Evolutionary conservation across 345 rosid species (phyloP).

Genomic region (Citrus inodora): DNA sequence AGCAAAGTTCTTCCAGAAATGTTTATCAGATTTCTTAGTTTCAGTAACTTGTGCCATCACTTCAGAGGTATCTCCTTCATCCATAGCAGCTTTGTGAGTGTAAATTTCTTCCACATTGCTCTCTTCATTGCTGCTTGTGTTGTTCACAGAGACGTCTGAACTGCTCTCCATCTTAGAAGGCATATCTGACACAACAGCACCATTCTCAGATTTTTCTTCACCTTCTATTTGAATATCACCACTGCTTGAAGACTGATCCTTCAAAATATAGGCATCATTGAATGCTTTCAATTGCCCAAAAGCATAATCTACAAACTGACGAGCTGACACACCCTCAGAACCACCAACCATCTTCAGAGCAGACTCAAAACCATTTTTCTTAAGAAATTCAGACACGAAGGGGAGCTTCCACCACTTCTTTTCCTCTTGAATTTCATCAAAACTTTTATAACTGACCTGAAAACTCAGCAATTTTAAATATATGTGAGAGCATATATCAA

Average conservation of each 20-base stretch:
- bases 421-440: constrained; percentile 70
- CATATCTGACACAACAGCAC: constrained; percentile 26
- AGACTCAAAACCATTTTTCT: constrained; percentile 63
- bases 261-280: constrained; percentile 45
- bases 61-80: constrained; percentile 22
- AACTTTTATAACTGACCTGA: constrained; percentile 79
- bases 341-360: constrained; percentile 50
- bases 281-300: constrained; percentile 83
- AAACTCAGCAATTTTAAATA: constrained; percentile 18
- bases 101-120: constrained; percentile 19
- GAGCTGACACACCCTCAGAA: constrained; percentile 69
- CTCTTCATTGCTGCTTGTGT: constrained; percentile 18
- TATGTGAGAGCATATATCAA: neutral
- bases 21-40: constrained; percentile 35
- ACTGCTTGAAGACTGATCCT: constrained; percentile 28
- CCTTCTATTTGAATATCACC: constrained; percentile 28
- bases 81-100: constrained; percentile 19
- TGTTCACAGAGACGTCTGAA: constrained; percentile 25
- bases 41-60: constrained; percentile 28
- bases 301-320: constrained; percentile 85
- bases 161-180: constrained; percentile 26
- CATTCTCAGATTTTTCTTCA: constrained; percentile 16
- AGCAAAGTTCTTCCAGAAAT: constrained; percentile 69
- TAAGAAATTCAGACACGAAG: constrained; percentile 63
- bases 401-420: constrained; percentile 83